Percentiles rank a stretch among this genome's conserved stretches.
Conservation (phyloP, 129 eudicot genomes). For the Artemisia tridentata region DNA sequence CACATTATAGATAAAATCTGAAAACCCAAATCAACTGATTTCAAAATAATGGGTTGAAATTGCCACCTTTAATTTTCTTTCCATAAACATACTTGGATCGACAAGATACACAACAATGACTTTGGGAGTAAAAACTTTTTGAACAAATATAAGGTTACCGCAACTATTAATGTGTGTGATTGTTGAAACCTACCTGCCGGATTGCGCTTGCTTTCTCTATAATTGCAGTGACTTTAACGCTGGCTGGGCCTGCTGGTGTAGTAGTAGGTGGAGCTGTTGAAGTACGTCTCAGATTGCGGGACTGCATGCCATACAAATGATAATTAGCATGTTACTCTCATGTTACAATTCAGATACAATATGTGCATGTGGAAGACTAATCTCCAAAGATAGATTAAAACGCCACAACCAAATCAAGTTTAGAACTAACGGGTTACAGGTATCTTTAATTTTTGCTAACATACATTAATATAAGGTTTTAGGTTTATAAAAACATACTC, state of each 20-base stretch:
- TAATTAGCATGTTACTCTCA: conserved; percentile 7
- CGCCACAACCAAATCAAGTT: neutral
- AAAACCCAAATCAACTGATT: neutral
- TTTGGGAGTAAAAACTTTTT: neutral
- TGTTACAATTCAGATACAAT: conserved; percentile 7
- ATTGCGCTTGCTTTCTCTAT: conserved; percentile 83
- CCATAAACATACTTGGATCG: too few species aligned
- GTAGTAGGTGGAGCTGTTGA: conserved; percentile 41
- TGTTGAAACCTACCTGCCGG: conserved; percentile 57
- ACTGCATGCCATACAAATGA: conserved; percentile 39
- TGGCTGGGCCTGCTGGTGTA: conserved; percentile 42
- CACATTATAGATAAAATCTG: neutral
- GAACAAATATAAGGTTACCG: neutral
- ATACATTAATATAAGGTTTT: conserved; percentile 7
- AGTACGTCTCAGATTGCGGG: conserved; percentile 71
- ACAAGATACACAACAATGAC: neutral
- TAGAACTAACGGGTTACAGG: neutral
- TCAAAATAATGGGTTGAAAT: neutral
- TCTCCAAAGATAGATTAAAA: neutral
- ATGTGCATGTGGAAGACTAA: conserved; percentile 14
- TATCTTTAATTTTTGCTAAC: neutral
- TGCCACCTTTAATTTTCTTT: neutral
- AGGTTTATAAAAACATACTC: too few species aligned
- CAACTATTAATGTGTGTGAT: neutral
- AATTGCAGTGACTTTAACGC: conserved; percentile 66